Percentiles rank a stretch among this genome's conserved stretches.
Evolutionary conservation across 1,284 basidiomycete species (phyloP).

Genomic region (Ceratobasidium sp.): DNA sequence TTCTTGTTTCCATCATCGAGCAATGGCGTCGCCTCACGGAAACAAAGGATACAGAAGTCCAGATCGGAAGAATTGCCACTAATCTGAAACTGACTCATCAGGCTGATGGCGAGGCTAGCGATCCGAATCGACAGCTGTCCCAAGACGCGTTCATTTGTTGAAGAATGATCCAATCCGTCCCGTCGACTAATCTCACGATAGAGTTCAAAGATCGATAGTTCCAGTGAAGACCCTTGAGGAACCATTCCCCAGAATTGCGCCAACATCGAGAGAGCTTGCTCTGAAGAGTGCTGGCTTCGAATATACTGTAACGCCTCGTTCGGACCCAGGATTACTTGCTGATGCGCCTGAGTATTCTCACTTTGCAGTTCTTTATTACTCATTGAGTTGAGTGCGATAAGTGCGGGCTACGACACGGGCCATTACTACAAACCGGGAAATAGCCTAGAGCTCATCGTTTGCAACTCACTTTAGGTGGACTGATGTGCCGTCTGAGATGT

Average conservation of each 20-base stretch:
- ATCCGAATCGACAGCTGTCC: neutral
- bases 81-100: neutral
- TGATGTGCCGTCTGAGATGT: too few relatives aligned
- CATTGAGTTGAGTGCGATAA: too few relatives aligned
- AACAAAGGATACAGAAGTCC: neutral
- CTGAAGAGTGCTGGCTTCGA: neutral
- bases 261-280: neutral
- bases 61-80: neutral
- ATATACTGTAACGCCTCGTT: neutral
- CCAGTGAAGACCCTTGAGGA: neutral
- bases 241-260: neutral
- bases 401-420: too few relatives aligned
- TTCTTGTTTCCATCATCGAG: neutral
- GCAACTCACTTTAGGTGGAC: too few relatives aligned
- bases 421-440: too few relatives aligned
- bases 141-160: neutral
- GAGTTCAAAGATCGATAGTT: neutral
- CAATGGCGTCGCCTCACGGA: neutral
- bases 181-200: neutral
- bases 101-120: neutral
- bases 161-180: neutral
- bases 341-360: too few relatives aligned
- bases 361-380: too few relatives aligned
- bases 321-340: neutral
- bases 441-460: too few relatives aligned